These are phyloP conservation scores for Darksidea phi DNA, from an alignment of 495 filamentous ascomycete species.

Conservation along the genomic window DNA sequence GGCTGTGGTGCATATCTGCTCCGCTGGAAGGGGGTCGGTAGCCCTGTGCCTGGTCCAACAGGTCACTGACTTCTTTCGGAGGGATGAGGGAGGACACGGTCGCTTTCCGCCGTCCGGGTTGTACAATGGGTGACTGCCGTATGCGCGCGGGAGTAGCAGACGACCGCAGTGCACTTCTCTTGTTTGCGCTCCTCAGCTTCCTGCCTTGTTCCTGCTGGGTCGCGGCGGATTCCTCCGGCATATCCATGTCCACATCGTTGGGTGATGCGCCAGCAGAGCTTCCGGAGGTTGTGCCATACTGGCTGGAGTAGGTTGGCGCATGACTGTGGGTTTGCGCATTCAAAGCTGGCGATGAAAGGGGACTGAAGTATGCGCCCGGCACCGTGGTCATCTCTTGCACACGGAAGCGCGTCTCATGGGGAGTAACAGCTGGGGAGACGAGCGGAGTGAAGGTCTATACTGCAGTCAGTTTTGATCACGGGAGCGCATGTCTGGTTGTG, in stretches of 20 bases:
- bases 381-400: conserved; percentile 73
- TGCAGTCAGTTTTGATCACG: not conserved
- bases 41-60: conserved; percentile 39
- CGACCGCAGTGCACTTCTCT: conserved; percentile 41
- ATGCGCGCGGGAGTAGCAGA: conserved; percentile 28
- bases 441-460: conserved; percentile 81
- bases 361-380: conserved; percentile 89
- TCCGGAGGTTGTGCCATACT: conserved; percentile 33
- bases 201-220: conserved; percentile 26
- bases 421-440: conserved; percentile 91
- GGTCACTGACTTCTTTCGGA: conserved; percentile 39
- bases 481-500: not conserved
- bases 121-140: conserved; percentile 82
- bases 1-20: conserved; percentile 42
- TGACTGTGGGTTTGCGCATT: conserved; percentile 64
- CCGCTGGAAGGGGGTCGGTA: conserved; percentile 16
- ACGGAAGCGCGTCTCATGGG: conserved; percentile 78
- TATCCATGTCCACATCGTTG: conserved; percentile 39
- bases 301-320: conserved; percentile 25
- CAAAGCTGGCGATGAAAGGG: conserved; percentile 86
- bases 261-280: conserved; percentile 42
- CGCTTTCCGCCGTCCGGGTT: conserved; percentile 66
- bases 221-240: conserved; percentile 31
- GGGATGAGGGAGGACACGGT: conserved; percentile 37
- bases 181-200: conserved; percentile 32